phyloP scores from a whole-genome alignment of 1,284 basidiomycete genomes.

The Pseudozyma sp. region DNA sequence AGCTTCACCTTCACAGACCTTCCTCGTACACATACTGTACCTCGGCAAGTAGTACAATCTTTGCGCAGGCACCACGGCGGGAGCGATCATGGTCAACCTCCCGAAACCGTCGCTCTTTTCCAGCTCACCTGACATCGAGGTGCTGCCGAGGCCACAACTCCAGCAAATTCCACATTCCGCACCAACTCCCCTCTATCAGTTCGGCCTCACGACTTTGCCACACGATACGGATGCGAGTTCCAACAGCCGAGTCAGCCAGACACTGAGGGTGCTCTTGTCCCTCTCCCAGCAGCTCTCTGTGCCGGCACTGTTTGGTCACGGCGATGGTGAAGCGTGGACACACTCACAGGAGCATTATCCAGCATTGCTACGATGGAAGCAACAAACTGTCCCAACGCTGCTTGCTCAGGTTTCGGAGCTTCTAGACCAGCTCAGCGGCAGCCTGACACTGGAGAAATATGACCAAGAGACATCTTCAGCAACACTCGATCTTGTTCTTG shows the following conservation, averaged over 20 bases:
- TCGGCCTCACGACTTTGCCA: conserved; percentile 11
- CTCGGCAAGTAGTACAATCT: neutral
- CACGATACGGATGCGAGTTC: neutral
- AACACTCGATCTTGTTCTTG: conserved; percentile 15
- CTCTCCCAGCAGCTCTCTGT: conserved; percentile 12
- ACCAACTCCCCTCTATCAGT: conserved; percentile 15
- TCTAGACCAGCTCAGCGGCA: conserved; percentile 3
- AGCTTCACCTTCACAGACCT: neutral
- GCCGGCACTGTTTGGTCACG: conserved; percentile 22
- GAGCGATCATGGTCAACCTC: conserved; percentile 15
- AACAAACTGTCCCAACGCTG: conserved; percentile 21
- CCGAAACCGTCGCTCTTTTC: conserved; percentile 4
- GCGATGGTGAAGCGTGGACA: conserved; percentile 34
- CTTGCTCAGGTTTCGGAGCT: conserved; percentile 2
- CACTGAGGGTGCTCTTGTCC: neutral
- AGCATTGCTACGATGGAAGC: conserved; percentile 25
- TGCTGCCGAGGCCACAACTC: neutral
- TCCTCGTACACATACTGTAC: neutral
- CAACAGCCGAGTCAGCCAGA: neutral
- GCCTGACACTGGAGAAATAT: neutral
- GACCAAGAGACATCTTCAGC: too few relatives aligned
- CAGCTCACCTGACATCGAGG: neutral
- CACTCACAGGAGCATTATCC: conserved; percentile 27
- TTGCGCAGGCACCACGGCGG: neutral
- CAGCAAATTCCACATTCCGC: neutral